Conservation (phyloP, 208 protist species). For the Plasmodiophora brassicae region DNA sequence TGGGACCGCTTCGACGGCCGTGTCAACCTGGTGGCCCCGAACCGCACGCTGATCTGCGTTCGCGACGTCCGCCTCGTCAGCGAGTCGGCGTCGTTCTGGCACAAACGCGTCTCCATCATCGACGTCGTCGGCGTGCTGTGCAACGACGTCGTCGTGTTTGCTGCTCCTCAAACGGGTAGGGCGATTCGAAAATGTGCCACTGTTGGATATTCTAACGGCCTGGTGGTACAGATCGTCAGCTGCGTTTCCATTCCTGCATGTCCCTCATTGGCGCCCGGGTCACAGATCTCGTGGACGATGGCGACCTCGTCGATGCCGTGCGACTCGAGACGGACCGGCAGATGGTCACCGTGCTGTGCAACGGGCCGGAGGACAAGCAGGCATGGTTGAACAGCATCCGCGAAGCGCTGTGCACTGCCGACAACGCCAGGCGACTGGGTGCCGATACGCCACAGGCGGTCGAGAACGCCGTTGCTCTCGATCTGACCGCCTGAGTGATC, state of each 20-base stretch:
- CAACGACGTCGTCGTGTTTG: not conserved
- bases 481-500: not conserved
- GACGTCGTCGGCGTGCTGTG: not conserved
- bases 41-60: not conserved
- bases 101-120: not conserved
- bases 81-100: not conserved
- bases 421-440: no score
- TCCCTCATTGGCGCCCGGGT: not conserved
- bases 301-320: not conserved
- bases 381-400: not conserved
- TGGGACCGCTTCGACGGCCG: not conserved
- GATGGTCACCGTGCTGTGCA: not conserved
- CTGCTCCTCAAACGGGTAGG: not conserved
- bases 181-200: not conserved
- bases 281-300: not conserved
- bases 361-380: not conserved
- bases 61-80: not conserved
- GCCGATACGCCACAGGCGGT: no score
- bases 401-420: not conserved
- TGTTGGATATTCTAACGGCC: not conserved
- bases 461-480: not conserved
- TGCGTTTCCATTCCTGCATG: not conserved
- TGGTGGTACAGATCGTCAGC: not conserved
- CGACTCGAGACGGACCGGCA: not conserved
- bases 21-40: not conserved